Evolutionary conservation across 1,284 basidiomycete species (phyloP).

Genomic region (Ganoderma leucocontextum): DNA sequence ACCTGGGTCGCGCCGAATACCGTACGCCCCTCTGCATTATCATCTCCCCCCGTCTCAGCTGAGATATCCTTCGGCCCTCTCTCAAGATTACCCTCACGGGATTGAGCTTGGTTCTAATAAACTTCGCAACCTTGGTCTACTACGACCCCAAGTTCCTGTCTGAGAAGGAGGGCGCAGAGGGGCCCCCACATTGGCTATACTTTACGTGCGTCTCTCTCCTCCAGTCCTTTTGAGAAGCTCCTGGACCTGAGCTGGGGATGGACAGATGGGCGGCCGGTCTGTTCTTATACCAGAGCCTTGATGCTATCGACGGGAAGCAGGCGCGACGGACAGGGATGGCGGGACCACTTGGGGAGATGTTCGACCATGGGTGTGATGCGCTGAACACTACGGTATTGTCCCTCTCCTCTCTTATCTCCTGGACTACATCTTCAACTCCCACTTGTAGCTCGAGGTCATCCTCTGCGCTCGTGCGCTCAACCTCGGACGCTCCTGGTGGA

Average conservation of each 20-base stretch:
- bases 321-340: constrained; percentile 95
- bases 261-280: constrained; percentile 85
- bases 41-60: neutral
- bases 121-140: constrained; percentile 85
- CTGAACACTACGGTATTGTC: constrained; percentile 88
- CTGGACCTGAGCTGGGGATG: neutral
- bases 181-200: constrained; percentile 86
- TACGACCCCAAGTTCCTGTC: constrained; percentile 83
- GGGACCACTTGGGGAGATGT: constrained; percentile 95
- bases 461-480: constrained; percentile 89
- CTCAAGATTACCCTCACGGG: constrained; percentile 86
- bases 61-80: constrained; percentile 6
- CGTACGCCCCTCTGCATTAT: constrained; percentile 54
- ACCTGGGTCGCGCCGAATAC: constrained; percentile 90
- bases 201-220: constrained; percentile 66
- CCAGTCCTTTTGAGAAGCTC: neutral
- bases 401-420: neutral
- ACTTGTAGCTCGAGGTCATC: constrained; percentile 79
- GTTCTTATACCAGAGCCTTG: constrained; percentile 93
- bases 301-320: constrained; percentile 94
- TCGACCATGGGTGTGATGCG: constrained; percentile 96
- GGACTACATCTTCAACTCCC: neutral
- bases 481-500: constrained; percentile 96
- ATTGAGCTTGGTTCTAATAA: constrained; percentile 83
- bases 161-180: constrained; percentile 66